Percentiles rank a stretch among this genome's conserved stretches.
Conservation (phyloP, 352 stramenopile genomes). For the Globisporangium yorkense region DNA sequence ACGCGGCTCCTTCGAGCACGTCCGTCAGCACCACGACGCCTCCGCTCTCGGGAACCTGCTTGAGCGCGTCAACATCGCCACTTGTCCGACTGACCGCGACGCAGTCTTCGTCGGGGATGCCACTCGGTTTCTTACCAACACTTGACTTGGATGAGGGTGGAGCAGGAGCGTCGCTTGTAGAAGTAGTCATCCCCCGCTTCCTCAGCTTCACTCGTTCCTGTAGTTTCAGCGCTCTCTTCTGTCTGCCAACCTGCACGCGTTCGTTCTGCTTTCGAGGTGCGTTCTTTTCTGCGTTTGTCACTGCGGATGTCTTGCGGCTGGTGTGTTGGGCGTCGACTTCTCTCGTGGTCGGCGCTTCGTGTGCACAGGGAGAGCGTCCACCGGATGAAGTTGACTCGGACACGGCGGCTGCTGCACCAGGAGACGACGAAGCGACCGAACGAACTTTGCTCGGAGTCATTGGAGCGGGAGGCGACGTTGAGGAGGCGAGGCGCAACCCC, state of each 20-base stretch:
- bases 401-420: no score
- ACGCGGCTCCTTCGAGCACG: constrained; percentile 12
- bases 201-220: not conserved
- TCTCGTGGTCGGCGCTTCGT: not conserved
- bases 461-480: not conserved
- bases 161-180: not conserved
- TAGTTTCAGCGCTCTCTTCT: not conserved
- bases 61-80: constrained; percentile 10
- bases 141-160: not conserved
- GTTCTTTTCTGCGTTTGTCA: not conserved
- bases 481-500: not conserved
- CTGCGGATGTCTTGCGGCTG: not conserved
- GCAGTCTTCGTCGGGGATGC: not conserved
- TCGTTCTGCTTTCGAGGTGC: not conserved
- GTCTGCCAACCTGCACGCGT: not conserved
- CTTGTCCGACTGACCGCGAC: not conserved
- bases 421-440: not conserved
- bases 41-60: constrained; percentile 10
- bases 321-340: not conserved
- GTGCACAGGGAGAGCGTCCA: no score
- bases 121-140: not conserved
- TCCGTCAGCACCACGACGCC: constrained; percentile 18
- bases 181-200: not conserved
- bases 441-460: not conserved
- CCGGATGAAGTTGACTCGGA: not conserved